Evolutionary conservation across 768 basidiomycete genomes (phyloP).

Genomic region (Antrodiella citrinella): DNA sequence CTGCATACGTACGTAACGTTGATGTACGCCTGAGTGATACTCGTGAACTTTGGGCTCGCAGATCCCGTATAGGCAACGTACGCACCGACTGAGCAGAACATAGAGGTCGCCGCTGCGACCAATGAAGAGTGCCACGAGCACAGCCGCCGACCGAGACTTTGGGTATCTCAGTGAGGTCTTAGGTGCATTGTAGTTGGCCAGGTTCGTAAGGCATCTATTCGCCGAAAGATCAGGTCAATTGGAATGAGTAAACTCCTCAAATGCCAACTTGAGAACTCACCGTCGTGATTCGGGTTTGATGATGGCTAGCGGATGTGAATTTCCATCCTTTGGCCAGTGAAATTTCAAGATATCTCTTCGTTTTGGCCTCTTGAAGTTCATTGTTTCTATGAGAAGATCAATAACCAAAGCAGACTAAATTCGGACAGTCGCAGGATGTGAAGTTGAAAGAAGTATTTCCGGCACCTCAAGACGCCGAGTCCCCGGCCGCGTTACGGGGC

Average conservation of each 20-base stretch:
- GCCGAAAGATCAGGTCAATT: too few relatives aligned
- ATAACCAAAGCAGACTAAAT: too few relatives aligned
- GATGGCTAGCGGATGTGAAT: background rate
- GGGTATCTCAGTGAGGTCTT: conserved; percentile 36
- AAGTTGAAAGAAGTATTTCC: too few relatives aligned
- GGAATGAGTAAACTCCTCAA: too few relatives aligned
- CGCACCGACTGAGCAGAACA: conserved; percentile 76
- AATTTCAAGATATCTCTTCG: background rate
- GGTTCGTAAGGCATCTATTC: conserved; percentile 49
- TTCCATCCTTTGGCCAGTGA: background rate
- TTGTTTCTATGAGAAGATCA: too few relatives aligned
- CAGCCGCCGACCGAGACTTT: conserved; percentile 57
- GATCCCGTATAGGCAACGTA: too few relatives aligned
- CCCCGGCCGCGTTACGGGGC: too few relatives aligned
- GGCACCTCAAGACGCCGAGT: too few relatives aligned
- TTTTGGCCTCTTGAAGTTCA: background rate
- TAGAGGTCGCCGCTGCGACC: conserved; percentile 80
- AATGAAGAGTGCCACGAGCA: conserved; percentile 79
- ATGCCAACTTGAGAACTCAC: too few relatives aligned
- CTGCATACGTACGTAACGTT: conserved; percentile 67
- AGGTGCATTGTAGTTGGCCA: conserved; percentile 40
- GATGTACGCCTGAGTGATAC: conserved; percentile 75
- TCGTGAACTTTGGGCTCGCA: too few relatives aligned
- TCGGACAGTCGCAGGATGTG: too few relatives aligned
- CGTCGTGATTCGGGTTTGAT: background rate